These are phyloP conservation scores for Chlamydomonas urium DNA, from an alignment of 139 green algal genomes.

Conservation along the genomic window DNA sequence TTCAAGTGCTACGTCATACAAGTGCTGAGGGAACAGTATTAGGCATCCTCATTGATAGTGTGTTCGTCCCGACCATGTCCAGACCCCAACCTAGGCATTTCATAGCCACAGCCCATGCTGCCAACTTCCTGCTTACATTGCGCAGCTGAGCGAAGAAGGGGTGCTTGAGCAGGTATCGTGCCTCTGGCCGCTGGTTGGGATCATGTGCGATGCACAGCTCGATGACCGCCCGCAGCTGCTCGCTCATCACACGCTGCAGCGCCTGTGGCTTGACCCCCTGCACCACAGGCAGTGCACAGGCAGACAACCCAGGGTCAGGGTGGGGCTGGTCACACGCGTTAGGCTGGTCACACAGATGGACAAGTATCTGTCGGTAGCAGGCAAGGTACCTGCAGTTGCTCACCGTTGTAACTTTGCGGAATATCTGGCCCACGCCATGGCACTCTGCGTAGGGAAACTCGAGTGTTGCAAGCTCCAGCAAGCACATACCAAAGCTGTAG, in stretches of 20 bases:
- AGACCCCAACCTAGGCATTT: no score
- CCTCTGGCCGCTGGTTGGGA: constrained; percentile 63
- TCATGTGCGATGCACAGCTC: constrained; percentile 76
- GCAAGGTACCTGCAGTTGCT: no score
- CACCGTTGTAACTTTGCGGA: constrained; percentile 78
- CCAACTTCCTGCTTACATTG: not conserved
- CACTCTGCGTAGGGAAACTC: constrained; percentile 97
- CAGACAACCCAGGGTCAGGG: not conserved
- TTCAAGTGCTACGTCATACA: no score
- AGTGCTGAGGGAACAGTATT: no score
- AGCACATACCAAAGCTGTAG: constrained; percentile 80
- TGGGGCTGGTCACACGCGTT: not conserved
- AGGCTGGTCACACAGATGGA: not conserved
- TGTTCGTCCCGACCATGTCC: no score
- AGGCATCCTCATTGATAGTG: no score
- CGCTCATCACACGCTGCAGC: constrained; percentile 71
- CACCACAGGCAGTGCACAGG: not conserved
- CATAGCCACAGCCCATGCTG: not conserved
- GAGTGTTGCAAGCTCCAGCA: constrained; percentile 93
- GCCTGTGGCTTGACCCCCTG: constrained; percentile 79
- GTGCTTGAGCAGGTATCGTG: constrained; percentile 89
- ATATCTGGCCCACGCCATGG: constrained; percentile 93
- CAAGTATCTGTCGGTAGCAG: no score
- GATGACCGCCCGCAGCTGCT: constrained; percentile 86
- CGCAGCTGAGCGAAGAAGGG: constrained; percentile 82